Evolutionary conservation across 116 monocot genomes (phyloP).

Genomic region (Cymodocea nodosa): DNA sequence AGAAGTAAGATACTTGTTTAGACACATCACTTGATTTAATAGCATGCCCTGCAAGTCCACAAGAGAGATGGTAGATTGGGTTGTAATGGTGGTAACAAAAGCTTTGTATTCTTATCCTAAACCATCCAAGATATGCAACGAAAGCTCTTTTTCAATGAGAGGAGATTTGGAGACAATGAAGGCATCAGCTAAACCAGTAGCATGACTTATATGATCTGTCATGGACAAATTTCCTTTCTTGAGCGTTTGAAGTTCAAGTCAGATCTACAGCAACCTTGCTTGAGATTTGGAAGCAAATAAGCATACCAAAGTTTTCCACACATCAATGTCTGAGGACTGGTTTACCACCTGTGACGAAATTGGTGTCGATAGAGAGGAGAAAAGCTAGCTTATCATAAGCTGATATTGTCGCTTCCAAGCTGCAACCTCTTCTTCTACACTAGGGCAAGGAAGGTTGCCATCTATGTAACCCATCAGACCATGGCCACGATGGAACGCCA

Average conservation of each 20-base stretch:
- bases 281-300: not conserved
- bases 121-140: not conserved
- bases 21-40: too few species aligned
- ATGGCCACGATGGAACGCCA: too few species aligned
- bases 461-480: too few species aligned
- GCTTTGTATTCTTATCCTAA: not conserved
- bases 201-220: not conserved
- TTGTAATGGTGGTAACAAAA: not conserved
- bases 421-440: not conserved
- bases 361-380: not conserved
- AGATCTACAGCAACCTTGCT: not conserved
- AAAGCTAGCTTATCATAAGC: not conserved
- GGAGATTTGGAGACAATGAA: not conserved
- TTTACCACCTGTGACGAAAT: not conserved
- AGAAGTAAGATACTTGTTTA: too few species aligned
- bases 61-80: not conserved
- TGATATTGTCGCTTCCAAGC: not conserved
- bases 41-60: too few species aligned
- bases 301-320: not conserved
- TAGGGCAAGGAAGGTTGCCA: not conserved
- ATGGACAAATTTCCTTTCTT: not conserved
- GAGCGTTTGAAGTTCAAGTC: not conserved
- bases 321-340: not conserved
- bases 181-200: not conserved
- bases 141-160: not conserved